phyloP scores from a whole-genome alignment of 495 filamentous ascomycete species.

The Pseudomonodictys pantanalensis region DNA sequence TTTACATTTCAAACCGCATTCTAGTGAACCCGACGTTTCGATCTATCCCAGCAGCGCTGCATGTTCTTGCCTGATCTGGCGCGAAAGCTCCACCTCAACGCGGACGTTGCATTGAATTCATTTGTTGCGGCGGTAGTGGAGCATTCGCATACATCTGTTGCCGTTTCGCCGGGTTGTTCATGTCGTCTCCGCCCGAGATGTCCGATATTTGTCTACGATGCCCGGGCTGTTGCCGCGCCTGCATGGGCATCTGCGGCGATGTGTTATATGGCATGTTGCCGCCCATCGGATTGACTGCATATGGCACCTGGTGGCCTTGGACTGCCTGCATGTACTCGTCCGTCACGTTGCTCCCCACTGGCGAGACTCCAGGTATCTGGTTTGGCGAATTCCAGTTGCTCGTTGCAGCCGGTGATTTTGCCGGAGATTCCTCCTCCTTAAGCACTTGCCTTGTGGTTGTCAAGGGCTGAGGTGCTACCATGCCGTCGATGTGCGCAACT shows the following conservation, averaged over 20 bases:
- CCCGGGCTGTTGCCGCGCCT: slow-evolving; percentile 25
- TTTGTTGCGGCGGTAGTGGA: slow-evolving; percentile 47
- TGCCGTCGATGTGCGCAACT: slow-evolving; percentile 56
- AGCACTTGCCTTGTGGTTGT: slow-evolving; percentile 54
- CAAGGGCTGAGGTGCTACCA: slow-evolving; percentile 47
- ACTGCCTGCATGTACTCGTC: slow-evolving; percentile 45
- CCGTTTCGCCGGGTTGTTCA: slow-evolving; percentile 52
- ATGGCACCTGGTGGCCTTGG: slow-evolving; percentile 18
- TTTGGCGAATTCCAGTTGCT: slow-evolving; percentile 53
- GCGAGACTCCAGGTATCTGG: slow-evolving; percentile 42
- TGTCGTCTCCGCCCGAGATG: slow-evolving; percentile 57
- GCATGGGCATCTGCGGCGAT: slow-evolving; percentile 26
- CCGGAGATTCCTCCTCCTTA: slow-evolving; percentile 81
- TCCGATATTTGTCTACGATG: slow-evolving; percentile 67
- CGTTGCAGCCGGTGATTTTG: slow-evolving; percentile 51
- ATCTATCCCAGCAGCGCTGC: too few relatives aligned
- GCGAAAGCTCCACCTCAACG: slow-evolving; percentile 13
- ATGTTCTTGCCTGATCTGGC: too few relatives aligned
- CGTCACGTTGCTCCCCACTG: slow-evolving; percentile 36
- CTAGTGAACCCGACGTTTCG: too few relatives aligned
- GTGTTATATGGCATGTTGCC: slow-evolving; percentile 22
- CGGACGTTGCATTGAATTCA: slow-evolving; percentile 46
- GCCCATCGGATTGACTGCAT: slow-evolving; percentile 25
- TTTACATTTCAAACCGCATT: too few relatives aligned
- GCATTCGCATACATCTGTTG: slow-evolving; percentile 62